Conservation (phyloP, 2,329 filamentous ascomycete genomes). For the Fusarium verrucosum region DNA sequence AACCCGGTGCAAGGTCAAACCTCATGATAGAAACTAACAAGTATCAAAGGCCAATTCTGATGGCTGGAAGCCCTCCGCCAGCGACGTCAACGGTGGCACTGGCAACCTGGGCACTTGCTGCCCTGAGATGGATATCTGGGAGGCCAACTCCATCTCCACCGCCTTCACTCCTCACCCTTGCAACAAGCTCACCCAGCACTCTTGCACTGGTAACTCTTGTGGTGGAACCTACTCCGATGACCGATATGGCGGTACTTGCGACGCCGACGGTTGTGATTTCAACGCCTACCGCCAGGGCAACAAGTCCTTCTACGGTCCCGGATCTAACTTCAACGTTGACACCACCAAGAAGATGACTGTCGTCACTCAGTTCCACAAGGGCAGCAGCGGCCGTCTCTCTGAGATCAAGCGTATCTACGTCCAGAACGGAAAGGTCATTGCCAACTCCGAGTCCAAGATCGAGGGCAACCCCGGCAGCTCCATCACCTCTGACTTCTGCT, state of each 20-base stretch:
- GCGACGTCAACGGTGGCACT: slow-evolving; percentile 64
- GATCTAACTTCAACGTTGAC: slow-evolving; percentile 64
- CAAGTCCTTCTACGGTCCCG: slow-evolving; percentile 68
- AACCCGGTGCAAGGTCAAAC: neutral
- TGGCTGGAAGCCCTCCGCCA: slow-evolving; percentile 61
- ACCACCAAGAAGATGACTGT: slow-evolving; percentile 70
- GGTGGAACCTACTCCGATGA: slow-evolving; percentile 62
- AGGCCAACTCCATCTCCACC: slow-evolving; percentile 72
- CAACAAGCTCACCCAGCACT: slow-evolving; percentile 57
- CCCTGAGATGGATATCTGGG: slow-evolving; percentile 71
- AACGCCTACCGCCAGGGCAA: slow-evolving; percentile 74
- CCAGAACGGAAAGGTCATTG: slow-evolving; percentile 68
- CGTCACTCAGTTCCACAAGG: slow-evolving; percentile 69
- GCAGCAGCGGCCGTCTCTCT: slow-evolving; percentile 61
- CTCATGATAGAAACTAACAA: slow-evolving; percentile 43
- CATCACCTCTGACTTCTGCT: slow-evolving; percentile 68
- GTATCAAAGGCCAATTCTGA: slow-evolving; percentile 58
- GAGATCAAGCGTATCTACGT: slow-evolving; percentile 73
- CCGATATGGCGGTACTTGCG: slow-evolving; percentile 71
- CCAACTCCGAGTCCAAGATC: slow-evolving; percentile 59
- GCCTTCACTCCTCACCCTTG: slow-evolving; percentile 75
- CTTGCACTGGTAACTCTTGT: slow-evolving; percentile 61
- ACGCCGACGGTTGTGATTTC: slow-evolving; percentile 76
- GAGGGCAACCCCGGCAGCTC: slow-evolving; percentile 53
- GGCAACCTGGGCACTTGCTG: slow-evolving; percentile 66